These are phyloP conservation scores for Leccinellum rugosiceps DNA, from an alignment of 768 basidiomycete genomes.

Conservation along the genomic window DNA sequence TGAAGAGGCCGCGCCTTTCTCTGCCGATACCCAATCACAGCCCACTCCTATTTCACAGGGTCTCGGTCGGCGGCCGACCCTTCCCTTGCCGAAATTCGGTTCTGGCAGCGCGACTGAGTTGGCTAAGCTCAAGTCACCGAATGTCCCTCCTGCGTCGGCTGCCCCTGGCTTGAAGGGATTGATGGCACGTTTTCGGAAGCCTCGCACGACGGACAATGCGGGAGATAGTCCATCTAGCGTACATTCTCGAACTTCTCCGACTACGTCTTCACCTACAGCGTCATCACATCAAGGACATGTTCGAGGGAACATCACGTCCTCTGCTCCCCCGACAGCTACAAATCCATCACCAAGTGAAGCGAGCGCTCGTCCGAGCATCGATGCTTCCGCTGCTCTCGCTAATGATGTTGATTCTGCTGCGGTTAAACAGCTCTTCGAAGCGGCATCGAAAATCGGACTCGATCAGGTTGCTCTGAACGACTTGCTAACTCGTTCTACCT, in stretches of 20 bases:
- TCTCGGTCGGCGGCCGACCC: slow-evolving; percentile 43
- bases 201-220: slow-evolving; percentile 27
- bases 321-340: slow-evolving; percentile 14
- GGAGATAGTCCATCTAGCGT: slow-evolving; percentile 31
- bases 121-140: slow-evolving; percentile 50
- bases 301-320: slow-evolving; percentile 31
- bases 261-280: slow-evolving; percentile 35
- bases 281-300: slow-evolving; percentile 30
- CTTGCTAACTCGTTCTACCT: slow-evolving; percentile 67
- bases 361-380: slow-evolving; percentile 21
- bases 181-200: slow-evolving; percentile 70
- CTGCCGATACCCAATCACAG: slow-evolving; percentile 42
- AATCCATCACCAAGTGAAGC: slow-evolving; percentile 12
- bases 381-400: slow-evolving; percentile 21
- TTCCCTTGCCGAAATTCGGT: slow-evolving; percentile 44
- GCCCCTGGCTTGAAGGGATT: slow-evolving; percentile 76
- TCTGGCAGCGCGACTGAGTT: slow-evolving; percentile 44
- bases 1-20: slow-evolving; percentile 48
- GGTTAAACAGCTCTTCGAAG: slow-evolving; percentile 71
- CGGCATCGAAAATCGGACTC: slow-evolving; percentile 70
- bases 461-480: slow-evolving; percentile 71
- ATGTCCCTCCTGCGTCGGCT: slow-evolving; percentile 66
- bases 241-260: slow-evolving; percentile 30
- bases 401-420: slow-evolving; percentile 46
- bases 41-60: slow-evolving; percentile 28